A percentile compares a stretch with the other conserved stretches of the same genome.
phyloP scores from a whole-genome alignment of 305 asterid genomes.

The Fraxinus angustifolia region DNA sequence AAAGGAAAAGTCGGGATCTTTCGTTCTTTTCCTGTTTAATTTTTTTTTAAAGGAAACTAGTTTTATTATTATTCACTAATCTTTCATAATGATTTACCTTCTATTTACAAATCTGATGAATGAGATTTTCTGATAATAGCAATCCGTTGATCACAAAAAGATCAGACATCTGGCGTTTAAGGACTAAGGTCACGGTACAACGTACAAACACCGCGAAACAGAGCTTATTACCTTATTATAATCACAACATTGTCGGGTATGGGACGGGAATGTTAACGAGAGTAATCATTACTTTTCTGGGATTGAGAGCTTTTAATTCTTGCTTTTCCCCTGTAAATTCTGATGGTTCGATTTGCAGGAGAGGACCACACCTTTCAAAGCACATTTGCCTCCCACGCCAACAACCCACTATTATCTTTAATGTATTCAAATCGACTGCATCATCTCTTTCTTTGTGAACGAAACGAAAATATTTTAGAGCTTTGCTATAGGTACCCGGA shows the following conservation, averaged over 20 bases:
- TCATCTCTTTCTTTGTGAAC: background rate
- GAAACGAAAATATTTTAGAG: background rate
- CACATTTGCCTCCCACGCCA: background rate
- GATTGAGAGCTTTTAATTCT: conserved; percentile 28
- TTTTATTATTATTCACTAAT: conserved; percentile 18
- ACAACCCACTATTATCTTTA: background rate
- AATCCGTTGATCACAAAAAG: conserved; percentile 11
- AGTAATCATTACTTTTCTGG: conserved; percentile 40
- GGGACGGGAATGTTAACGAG: conserved; percentile 24
- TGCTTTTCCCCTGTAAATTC: conserved; percentile 18
- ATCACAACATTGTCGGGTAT: conserved; percentile 14
- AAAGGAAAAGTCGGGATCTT: conserved; percentile 39
- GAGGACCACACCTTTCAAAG: background rate
- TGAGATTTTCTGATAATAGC: conserved; percentile 9
- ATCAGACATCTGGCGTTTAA: conserved; percentile 26
- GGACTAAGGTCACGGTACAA: conserved; percentile 13
- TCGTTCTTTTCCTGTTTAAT: conserved; percentile 26
- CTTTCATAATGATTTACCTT: conserved; percentile 14
- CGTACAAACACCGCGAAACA: conserved; percentile 23
- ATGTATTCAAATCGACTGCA: background rate
- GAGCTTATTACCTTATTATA: background rate
- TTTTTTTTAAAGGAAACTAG: conserved; percentile 11
- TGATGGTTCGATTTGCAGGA: background rate
- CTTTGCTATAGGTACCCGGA: no score
- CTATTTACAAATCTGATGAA: conserved; percentile 20